These are phyloP conservation scores for Alloteropsis angusta DNA, from an alignment of 202 grass and related monocot species.

Conservation along the genomic window DNA sequence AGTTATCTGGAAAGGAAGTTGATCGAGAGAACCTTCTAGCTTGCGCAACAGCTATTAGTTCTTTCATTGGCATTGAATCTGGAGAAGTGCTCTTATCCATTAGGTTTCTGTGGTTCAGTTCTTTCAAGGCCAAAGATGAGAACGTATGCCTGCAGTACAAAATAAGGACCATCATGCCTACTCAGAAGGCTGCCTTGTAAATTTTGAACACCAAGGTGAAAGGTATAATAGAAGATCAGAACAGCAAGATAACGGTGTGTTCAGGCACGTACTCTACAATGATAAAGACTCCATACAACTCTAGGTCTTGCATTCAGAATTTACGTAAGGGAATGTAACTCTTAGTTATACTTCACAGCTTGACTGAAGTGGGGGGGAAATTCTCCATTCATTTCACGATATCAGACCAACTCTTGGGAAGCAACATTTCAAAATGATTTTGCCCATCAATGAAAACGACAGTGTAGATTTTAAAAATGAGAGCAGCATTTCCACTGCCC, in stretches of 20 bases:
- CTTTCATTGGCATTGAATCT: constrained; percentile 84
- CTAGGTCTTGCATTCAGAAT: not conserved
- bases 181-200: not conserved
- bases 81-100: constrained; percentile 69
- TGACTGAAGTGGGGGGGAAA: not conserved
- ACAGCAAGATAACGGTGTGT: not conserved
- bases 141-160: constrained; percentile 49
- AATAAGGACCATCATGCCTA: constrained; percentile 22
- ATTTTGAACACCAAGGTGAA: constrained; percentile 8
- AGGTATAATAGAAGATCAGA: constrained; percentile 3
- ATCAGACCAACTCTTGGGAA: not conserved
- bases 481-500: not conserved
- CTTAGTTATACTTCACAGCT: not conserved
- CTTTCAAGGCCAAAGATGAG: constrained; percentile 45
- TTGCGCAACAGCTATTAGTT: constrained; percentile 84
- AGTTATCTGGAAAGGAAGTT: constrained; percentile 63
- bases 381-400: not conserved
- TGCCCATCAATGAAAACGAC: not conserved
- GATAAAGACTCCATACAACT: constrained; percentile 1
- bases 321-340: not conserved
- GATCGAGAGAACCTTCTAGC: constrained; percentile 67
- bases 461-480: not conserved
- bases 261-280: not conserved
- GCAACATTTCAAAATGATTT: not conserved
- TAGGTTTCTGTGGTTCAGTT: constrained; percentile 42